Conservation (phyloP, 2,329 filamentous ascomycete genomes). For the Cladosporium austrohemisphaericum region DNA sequence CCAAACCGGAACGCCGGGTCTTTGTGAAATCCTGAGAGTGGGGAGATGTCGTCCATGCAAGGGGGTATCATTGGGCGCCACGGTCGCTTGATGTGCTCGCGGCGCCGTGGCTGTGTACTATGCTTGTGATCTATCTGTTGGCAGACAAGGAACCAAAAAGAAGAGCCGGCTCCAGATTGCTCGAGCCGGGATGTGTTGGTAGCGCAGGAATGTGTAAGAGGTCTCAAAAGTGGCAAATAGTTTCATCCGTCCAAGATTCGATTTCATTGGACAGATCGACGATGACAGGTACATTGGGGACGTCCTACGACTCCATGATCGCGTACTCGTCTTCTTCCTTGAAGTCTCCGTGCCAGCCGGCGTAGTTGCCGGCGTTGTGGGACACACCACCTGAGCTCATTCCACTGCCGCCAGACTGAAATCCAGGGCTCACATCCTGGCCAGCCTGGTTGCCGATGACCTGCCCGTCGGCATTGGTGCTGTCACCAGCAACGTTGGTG, state of each 20-base stretch:
- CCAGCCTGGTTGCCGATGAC: slow-evolving; percentile 22
- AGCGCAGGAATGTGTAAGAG: slow-evolving; percentile 2
- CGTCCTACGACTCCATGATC: slow-evolving; percentile 62
- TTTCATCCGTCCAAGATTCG: slow-evolving; percentile 7
- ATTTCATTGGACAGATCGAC: slow-evolving; percentile 1
- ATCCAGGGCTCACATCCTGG: slow-evolving; percentile 45
- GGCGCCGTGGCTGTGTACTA: slow-evolving; percentile 16
- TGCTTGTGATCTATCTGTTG: slow-evolving; percentile 14
- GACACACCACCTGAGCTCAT: slow-evolving; percentile 46
- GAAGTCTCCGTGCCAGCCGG: slow-evolving; percentile 54
- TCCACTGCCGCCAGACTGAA: slow-evolving; percentile 65
- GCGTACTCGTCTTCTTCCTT: slow-evolving; percentile 94
- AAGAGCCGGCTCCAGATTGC: slow-evolving; percentile 13
- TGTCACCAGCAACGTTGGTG: slow-evolving; percentile 84
- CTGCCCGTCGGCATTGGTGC: slow-evolving; percentile 60
- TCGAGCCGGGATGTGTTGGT: slow-evolving; percentile 11
- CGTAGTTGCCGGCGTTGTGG: slow-evolving; percentile 41
- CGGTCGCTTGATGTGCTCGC: slow-evolving; percentile 9
- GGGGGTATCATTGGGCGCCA: slow-evolving; percentile 16
- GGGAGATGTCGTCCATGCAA: slow-evolving; percentile 14
- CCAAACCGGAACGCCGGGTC: slow-evolving; percentile 12
- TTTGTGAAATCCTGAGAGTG: slow-evolving; percentile 14
- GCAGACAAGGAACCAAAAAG: slow-evolving; percentile 14
- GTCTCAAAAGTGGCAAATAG: slow-evolving; percentile 2
- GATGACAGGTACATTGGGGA: neutral